A percentile compares a stretch with the other conserved stretches of the same genome.
Conservation (phyloP, 2,329 filamentous ascomycete species). For the Hypoxylon sp. region DNA sequence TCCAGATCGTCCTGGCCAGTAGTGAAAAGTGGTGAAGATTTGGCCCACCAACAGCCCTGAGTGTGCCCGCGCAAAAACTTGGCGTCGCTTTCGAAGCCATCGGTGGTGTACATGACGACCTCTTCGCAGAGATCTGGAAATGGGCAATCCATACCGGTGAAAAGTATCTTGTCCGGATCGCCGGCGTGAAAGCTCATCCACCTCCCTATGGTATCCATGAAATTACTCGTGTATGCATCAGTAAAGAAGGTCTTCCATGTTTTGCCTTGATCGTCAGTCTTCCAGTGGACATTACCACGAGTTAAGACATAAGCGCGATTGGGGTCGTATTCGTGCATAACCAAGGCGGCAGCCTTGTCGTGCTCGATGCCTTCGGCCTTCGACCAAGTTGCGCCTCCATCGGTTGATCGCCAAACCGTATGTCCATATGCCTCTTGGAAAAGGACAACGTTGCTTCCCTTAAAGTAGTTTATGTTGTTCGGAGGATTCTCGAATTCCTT, state of each 20-base stretch:
- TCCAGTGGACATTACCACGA: constrained; percentile 78
- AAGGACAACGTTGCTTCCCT: constrained; percentile 86
- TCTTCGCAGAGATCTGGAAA: constrained; percentile 71
- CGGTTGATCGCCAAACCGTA: constrained; percentile 81
- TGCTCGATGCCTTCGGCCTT: constrained; percentile 74
- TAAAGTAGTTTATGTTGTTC: constrained; percentile 85
- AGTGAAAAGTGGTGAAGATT: constrained; percentile 79
- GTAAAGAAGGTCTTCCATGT: constrained; percentile 83
- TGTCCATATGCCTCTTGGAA: constrained; percentile 76
- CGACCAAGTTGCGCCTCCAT: constrained; percentile 86
- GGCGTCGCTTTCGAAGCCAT: constrained; percentile 82
- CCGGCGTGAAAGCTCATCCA: constrained; percentile 84
- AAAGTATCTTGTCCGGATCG: constrained; percentile 88
- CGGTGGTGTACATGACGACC: constrained; percentile 80
- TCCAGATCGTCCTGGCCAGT: constrained; percentile 76
- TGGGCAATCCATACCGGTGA: constrained; percentile 80
- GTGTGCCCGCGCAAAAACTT: constrained; percentile 77
- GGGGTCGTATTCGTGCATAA: constrained; percentile 84
- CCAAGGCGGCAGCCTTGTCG: constrained; percentile 72
- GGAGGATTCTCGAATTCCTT: constrained; percentile 78
- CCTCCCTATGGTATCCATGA: constrained; percentile 60
- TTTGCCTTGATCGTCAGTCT: constrained; percentile 85
- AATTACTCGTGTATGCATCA: constrained; percentile 68
- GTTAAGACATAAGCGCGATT: constrained; percentile 87
- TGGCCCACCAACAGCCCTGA: constrained; percentile 89